A percentile compares a stretch with the other conserved stretches of the same genome.
These are phyloP conservation scores for Clarkia xantiana DNA, from an alignment of 345 rosid species.

Conservation along the genomic window DNA sequence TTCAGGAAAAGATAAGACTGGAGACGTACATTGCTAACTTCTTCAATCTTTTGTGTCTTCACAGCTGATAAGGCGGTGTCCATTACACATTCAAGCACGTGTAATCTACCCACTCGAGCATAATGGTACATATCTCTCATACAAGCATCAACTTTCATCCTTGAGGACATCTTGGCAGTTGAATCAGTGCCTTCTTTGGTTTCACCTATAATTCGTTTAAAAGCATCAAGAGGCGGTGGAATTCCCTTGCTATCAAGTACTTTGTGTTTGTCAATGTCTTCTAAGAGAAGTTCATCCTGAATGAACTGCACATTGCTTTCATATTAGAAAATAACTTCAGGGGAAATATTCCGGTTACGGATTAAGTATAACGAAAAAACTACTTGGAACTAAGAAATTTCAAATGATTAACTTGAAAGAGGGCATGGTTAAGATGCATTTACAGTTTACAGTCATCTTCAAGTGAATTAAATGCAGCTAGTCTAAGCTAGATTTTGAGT, in stretches of 20 bases:
- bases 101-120: slow-evolving; percentile 76
- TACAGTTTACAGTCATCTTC: too few species aligned
- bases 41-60: slow-evolving; percentile 61
- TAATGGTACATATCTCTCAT: slow-evolving; percentile 75
- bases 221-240: slow-evolving; percentile 53
- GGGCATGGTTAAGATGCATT: too few species aligned
- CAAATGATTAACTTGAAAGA: not conserved
- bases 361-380: not conserved
- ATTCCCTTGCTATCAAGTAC: slow-evolving; percentile 38
- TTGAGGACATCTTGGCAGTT: slow-evolving; percentile 26
- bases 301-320: slow-evolving; percentile 34
- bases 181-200: slow-evolving; percentile 21
- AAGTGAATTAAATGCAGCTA: too few species aligned
- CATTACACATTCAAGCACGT: slow-evolving; percentile 75
- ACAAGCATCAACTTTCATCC: slow-evolving; percentile 39
- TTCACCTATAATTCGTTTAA: slow-evolving; percentile 38
- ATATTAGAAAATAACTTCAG: slow-evolving; percentile 1
- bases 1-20: slow-evolving; percentile 12
- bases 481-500: too few species aligned
- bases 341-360: not conserved
- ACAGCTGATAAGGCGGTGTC: slow-evolving; percentile 53
- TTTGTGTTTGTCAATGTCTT: slow-evolving; percentile 39
- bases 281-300: slow-evolving; percentile 54
- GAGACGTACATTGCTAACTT: slow-evolving; percentile 70
- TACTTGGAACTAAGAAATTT: not conserved